Percentiles rank a stretch among this genome's conserved stretches.
phyloP scores from a whole-genome alignment of 805 yeast genomes.

The Pichia deserticola region DNA sequence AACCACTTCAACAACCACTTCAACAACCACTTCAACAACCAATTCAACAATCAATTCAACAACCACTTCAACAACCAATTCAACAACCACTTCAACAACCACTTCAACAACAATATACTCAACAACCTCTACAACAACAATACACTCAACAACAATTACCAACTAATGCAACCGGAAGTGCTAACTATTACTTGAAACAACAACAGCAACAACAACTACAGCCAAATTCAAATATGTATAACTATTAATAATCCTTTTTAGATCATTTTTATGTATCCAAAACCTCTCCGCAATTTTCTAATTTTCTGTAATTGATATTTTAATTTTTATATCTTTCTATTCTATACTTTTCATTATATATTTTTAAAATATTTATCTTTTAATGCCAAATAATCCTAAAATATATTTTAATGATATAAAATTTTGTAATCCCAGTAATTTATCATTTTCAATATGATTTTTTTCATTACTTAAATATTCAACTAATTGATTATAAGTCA shows the following conservation, averaged over 20 bases:
- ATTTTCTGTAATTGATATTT: background rate
- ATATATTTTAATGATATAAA: constrained; percentile 1
- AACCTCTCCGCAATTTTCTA: background rate
- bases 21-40: background rate
- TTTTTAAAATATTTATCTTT: background rate
- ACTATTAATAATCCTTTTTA: background rate
- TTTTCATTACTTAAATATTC: background rate
- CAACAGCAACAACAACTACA: constrained; percentile 4
- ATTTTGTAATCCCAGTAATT: background rate
- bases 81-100: background rate
- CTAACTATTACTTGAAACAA: constrained; percentile 5
- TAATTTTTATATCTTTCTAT: no score
- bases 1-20: background rate
- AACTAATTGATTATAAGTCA: background rate
- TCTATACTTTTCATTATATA: no score
- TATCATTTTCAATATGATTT: background rate
- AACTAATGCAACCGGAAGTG: constrained; percentile 10
- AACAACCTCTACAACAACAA: background rate
- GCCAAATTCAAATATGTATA: constrained; percentile 4
- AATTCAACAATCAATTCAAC: background rate
- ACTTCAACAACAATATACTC: background rate
- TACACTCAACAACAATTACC: constrained; percentile 1
- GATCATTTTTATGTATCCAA: no score
- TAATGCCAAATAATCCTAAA: background rate
- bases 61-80: background rate